phyloP scores from a whole-genome alignment of 2,329 filamentous ascomycete species.

The Botrytis pseudocinerea region DNA sequence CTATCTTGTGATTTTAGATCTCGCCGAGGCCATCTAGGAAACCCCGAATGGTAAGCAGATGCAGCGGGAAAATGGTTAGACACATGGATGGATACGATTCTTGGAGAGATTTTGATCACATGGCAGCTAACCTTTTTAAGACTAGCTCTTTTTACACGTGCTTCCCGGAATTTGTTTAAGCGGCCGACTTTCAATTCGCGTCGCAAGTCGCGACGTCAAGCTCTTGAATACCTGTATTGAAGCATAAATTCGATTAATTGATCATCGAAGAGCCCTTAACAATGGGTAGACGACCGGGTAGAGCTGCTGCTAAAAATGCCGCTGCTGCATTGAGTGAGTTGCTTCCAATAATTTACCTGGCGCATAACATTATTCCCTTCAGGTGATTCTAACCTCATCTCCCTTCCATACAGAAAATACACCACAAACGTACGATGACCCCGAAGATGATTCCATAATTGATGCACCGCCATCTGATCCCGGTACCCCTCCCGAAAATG shows the following conservation, averaged over 20 bases:
- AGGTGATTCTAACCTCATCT: constrained; percentile 11
- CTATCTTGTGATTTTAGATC: constrained; percentile 1
- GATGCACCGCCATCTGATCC: constrained; percentile 42
- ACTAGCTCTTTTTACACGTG: not conserved
- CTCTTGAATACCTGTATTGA: not conserved
- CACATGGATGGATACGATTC: not conserved
- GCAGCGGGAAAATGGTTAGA: not conserved
- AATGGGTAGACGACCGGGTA: constrained; percentile 52
- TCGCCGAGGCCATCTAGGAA: not conserved
- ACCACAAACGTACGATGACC: constrained; percentile 47
- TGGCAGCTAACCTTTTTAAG: not conserved
- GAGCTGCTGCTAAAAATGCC: constrained; percentile 55
- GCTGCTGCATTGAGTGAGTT: constrained; percentile 54
- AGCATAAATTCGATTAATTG: constrained; percentile 17
- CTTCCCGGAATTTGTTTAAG: constrained; percentile 6
- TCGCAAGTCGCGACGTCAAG: constrained; percentile 9
- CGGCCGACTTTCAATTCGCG: constrained; percentile 17
- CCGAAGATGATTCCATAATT: constrained; percentile 49
- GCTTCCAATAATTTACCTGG: constrained; percentile 24
- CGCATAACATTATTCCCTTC: constrained; percentile 25
- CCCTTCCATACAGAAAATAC: constrained; percentile 48
- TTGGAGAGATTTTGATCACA: not conserved
- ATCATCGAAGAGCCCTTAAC: constrained; percentile 4
- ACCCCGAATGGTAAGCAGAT: constrained; percentile 2
- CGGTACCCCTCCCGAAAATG: constrained; percentile 34